These are phyloP conservation scores for Chrysosporium keratinophilum DNA, from an alignment of 2,329 filamentous ascomycete genomes.

Conservation along the genomic window DNA sequence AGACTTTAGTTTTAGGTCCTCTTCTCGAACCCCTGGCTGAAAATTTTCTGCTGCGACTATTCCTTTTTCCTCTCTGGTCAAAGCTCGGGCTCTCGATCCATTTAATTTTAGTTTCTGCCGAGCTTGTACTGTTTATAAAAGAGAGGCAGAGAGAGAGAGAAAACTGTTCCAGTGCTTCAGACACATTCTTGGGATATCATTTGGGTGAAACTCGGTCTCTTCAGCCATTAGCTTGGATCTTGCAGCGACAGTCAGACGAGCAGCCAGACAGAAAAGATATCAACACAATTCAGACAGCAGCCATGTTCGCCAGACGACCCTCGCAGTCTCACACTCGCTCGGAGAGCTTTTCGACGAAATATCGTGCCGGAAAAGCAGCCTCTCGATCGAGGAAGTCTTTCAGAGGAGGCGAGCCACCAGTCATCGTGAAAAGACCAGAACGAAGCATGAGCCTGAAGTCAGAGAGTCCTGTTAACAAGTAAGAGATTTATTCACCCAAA, in stretches of 20 bases:
- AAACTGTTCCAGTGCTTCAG: background rate
- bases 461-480: slow-evolving; percentile 29
- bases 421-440: slow-evolving; percentile 22
- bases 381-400: slow-evolving; percentile 22
- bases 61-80: background rate
- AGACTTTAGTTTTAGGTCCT: background rate
- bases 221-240: slow-evolving; percentile 3
- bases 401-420: slow-evolving; percentile 18
- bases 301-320: slow-evolving; percentile 17
- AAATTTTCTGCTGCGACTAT: slow-evolving; percentile 2
- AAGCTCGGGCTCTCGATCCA: background rate
- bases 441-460: slow-evolving; percentile 22
- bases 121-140: background rate
- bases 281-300: background rate
- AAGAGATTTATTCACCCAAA: slow-evolving; percentile 16
- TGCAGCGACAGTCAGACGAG: background rate
- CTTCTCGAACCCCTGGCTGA: slow-evolving; percentile 3
- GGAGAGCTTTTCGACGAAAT: slow-evolving; percentile 23
- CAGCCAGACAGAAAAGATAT: too few species aligned
- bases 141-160: background rate
- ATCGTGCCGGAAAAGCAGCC: slow-evolving; percentile 23
- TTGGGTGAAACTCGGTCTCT: background rate
- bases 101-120: background rate
- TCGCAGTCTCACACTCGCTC: slow-evolving; percentile 19
- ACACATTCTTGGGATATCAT: background rate